Evolutionary conservation across 2,329 filamentous ascomycete species (phyloP).

Genomic region (Cladophialophora carrionii): DNA sequence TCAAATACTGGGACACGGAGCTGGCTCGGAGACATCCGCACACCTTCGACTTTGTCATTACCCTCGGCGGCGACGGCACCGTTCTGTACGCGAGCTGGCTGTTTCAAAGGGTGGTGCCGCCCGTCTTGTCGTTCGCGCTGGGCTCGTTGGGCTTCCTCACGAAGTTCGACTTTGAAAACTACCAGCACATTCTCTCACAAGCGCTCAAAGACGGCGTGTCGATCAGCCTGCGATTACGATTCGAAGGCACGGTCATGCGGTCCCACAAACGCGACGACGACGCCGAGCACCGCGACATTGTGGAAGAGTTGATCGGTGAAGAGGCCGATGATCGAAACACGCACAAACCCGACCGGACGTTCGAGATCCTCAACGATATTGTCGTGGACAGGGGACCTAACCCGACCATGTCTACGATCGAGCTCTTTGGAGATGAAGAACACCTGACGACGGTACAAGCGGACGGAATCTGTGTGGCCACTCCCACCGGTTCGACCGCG

Average conservation of each 20-base stretch:
- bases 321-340: slow-evolving; percentile 82
- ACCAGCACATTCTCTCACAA: slow-evolving; percentile 67
- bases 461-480: slow-evolving; percentile 90
- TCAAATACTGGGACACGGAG: slow-evolving; percentile 81
- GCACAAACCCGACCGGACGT: slow-evolving; percentile 79
- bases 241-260: slow-evolving; percentile 93
- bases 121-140: slow-evolving; percentile 86
- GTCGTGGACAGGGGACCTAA: slow-evolving; percentile 94
- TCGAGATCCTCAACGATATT: slow-evolving; percentile 94
- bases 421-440: slow-evolving; percentile 92
- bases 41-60: slow-evolving; percentile 90
- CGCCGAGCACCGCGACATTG: slow-evolving; percentile 65
- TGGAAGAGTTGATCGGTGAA: slow-evolving; percentile 87
- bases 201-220: slow-evolving; percentile 83
- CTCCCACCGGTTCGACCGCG: slow-evolving; percentile 90
- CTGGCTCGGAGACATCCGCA: slow-evolving; percentile 79
- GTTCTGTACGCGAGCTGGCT: slow-evolving; percentile 96
- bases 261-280: slow-evolving; percentile 54
- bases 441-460: slow-evolving; percentile 93
- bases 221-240: slow-evolving; percentile 82
- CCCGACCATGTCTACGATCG: slow-evolving; percentile 87
- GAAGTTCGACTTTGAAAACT: slow-evolving; percentile 88
- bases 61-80: slow-evolving; percentile 90
- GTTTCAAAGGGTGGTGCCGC: slow-evolving; percentile 92
- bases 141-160: slow-evolving; percentile 96